Evolutionary conservation across 768 basidiomycete genomes (phyloP), one percentile per base, ranked within the genome.

Genomic region (Leccinum variicolor): DNA sequence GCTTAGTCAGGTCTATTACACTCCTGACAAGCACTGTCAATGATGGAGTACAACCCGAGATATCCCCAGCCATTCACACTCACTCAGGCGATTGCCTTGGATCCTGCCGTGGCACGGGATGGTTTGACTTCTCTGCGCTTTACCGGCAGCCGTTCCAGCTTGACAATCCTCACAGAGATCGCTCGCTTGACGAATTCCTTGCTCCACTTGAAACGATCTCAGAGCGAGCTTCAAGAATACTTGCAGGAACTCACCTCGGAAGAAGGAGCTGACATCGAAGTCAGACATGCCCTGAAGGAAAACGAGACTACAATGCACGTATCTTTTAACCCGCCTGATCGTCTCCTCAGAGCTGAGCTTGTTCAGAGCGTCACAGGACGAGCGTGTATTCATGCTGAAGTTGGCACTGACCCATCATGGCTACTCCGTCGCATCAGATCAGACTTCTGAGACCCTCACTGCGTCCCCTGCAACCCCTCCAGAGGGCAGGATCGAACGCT

Each of bases 31-130:
- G 31, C 3, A 43, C 34, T 56, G 26, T 34, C 41, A 33, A 33
- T 33, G 31, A 87, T 89, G 87, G 85, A 88, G 46, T 90, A 84
- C 71, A 75, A 62, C 49, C 86, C 89, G 34, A 83, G 81, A 43
- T 84, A 87, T 71, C 61, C 77, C 10, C 91, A 94, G 62, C 92
- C 91, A 1, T 94, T 92, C 71, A 83, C 89, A 6, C 68, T 90
- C 33, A 65, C 73, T 33, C 81, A 92, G 63, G 90, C 88, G 0
- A 73, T 82, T 29, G 74, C 72, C 17, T 76, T 93, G 53, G 88
- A 90, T 62, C 81, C 87, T 6, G 69, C 80, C 15, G 79, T 84
- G 10, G 87, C 91, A 54, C 82, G 81, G 50, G 86, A 90, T 81
- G 91, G 91, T 90, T 53, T 62, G 62, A 25, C 11, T 43, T 43